Evolutionary conservation across 2,329 filamentous ascomycete genomes (phyloP).

Genomic region (Claviceps sorghi): DNA sequence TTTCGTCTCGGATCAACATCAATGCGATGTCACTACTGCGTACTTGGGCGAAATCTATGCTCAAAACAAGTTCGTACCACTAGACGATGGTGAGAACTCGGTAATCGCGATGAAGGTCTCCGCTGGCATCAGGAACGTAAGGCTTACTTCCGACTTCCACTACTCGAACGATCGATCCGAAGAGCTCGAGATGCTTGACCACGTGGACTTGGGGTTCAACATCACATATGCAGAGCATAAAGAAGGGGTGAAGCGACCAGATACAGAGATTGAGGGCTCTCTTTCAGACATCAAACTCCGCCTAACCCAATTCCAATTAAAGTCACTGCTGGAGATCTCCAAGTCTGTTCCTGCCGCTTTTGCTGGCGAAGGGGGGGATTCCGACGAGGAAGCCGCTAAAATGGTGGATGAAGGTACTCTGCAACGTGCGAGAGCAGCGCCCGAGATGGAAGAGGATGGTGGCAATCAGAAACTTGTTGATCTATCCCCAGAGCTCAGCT

Average conservation of each 20-base stretch:
- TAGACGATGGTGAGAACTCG: slow-evolving; percentile 61
- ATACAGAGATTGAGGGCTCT: slow-evolving; percentile 77
- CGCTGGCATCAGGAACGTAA: slow-evolving; percentile 81
- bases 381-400: slow-evolving; percentile 58
- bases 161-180: slow-evolving; percentile 60
- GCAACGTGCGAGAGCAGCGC: slow-evolving; percentile 31
- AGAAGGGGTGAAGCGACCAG: slow-evolving; percentile 61
- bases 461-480: slow-evolving; percentile 32
- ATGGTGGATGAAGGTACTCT: slow-evolving; percentile 50
- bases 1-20: slow-evolving; percentile 52
- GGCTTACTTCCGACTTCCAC: slow-evolving; percentile 77
- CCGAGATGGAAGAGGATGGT: slow-evolving; percentile 16
- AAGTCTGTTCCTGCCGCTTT: slow-evolving; percentile 81
- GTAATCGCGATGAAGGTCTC: slow-evolving; percentile 78
- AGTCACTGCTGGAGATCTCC: slow-evolving; percentile 76
- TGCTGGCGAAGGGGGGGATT: slow-evolving; percentile 48
- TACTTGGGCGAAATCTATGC: slow-evolving; percentile 96
- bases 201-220: slow-evolving; percentile 86
- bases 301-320: slow-evolving; percentile 81
- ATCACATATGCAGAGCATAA: slow-evolving; percentile 85
- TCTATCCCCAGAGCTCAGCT: slow-evolving; percentile 56
- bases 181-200: slow-evolving; percentile 91
- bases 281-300: slow-evolving; percentile 89
- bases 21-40: slow-evolving; percentile 74
- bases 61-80: slow-evolving; percentile 76